Evolutionary conservation across 1,139 yeast species (phyloP).

Genomic region (Candida albicans): DNA sequence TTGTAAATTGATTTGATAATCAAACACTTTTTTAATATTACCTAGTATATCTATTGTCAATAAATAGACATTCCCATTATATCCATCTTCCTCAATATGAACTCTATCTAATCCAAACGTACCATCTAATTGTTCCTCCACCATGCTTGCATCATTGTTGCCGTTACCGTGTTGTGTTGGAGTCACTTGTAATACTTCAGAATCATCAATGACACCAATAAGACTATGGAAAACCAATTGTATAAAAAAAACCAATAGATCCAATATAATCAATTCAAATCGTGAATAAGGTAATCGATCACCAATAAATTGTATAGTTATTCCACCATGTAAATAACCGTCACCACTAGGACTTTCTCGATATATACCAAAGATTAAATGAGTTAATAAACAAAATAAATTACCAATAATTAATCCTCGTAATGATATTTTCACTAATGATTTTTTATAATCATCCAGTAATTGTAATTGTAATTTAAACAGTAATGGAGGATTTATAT

Average conservation of each 20-base stretch:
- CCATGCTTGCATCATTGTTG: conserved; percentile 6
- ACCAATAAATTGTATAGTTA: conserved; percentile 43
- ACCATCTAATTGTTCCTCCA: conserved; percentile 2
- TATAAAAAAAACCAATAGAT: conserved; percentile 24
- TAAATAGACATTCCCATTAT: conserved; percentile 39
- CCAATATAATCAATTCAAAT: conserved; percentile 29
- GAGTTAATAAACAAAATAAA: conserved; percentile 25
- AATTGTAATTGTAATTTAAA: conserved; percentile 16
- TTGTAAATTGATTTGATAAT: conserved; percentile 17
- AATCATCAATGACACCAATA: conserved; percentile 34
- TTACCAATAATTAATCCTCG: conserved; percentile 27
- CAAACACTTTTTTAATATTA: conserved; percentile 23
- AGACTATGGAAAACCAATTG: conserved; percentile 36
- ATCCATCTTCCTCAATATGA: conserved; percentile 37
- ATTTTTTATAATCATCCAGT: conserved; percentile 29
- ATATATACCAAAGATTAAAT: conserved; percentile 31
- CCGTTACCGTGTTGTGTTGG: no score
- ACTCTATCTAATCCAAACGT: conserved; percentile 14
- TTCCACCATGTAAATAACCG: conserved; percentile 33
- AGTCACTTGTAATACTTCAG: conserved; percentile 22
- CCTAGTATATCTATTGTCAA: conserved; percentile 28
- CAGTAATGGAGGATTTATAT: conserved; percentile 23
- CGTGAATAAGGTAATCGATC: conserved; percentile 32
- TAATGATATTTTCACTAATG: conserved; percentile 30
- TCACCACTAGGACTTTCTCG: conserved; percentile 17